These are phyloP conservation scores for Auriscalpium orientale DNA, from an alignment of 768 basidiomycete species.

Conservation along the genomic window DNA sequence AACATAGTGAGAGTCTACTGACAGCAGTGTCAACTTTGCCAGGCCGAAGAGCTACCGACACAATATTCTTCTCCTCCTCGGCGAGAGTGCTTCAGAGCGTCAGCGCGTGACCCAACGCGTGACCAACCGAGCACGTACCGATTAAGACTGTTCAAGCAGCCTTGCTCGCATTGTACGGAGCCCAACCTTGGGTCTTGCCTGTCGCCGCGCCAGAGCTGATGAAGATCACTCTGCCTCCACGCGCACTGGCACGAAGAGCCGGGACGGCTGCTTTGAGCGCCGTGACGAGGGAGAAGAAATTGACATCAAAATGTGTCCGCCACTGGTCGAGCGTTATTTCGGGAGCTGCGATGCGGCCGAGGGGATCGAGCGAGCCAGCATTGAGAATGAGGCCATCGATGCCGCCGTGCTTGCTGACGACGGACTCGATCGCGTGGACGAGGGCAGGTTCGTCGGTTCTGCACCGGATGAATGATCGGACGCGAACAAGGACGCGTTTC, in stretches of 20 bases:
- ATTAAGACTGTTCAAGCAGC: conserved; percentile 81
- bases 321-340: conserved; percentile 47
- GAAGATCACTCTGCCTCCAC: conserved; percentile 65
- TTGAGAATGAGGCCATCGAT: conserved; percentile 81
- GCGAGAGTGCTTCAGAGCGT: conserved; percentile 58
- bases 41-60: conserved; percentile 73
- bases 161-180: conserved; percentile 75
- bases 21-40: conserved; percentile 84
- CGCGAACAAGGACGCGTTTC: background rate
- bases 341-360: conserved; percentile 49
- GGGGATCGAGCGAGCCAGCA: conserved; percentile 70
- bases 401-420: conserved; percentile 44
- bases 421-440: conserved; percentile 46
- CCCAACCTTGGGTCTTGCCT: conserved; percentile 65
- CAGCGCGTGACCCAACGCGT: background rate
- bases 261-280: conserved; percentile 64
- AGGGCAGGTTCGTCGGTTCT: conserved; percentile 56
- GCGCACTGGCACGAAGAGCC: conserved; percentile 49
- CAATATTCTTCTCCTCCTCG: conserved; percentile 71
- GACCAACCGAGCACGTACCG: conserved; percentile 15
- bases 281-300: conserved; percentile 78
- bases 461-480: conserved; percentile 3
- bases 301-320: conserved; percentile 74
- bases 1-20: conserved; percentile 21
- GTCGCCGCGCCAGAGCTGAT: conserved; percentile 82